Evolutionary conservation across 352 stramenopile genomes (phyloP), one percentile per base, ranked within the genome.

Genomic region (Hyaloperonospora arabidopsidis): DNA sequence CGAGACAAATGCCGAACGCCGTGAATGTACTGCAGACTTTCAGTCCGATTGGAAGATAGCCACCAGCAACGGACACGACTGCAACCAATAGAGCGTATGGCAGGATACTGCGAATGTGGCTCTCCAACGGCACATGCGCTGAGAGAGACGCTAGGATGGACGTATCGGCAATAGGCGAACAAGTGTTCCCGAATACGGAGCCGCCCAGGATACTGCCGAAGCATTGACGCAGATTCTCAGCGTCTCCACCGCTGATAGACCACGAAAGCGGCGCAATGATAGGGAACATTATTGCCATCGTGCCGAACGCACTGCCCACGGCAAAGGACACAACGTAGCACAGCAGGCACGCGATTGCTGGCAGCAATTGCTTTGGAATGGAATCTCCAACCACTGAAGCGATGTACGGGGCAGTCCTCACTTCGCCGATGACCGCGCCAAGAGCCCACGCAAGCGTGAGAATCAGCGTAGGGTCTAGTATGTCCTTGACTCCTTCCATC

Each of bases 281-380:
- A 15, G 89, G 89, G 61, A 97, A 96, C 66, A 97, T 87, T 56
- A 97, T 96, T 44, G 82, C 86, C 85, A 97, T 96, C 8, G 89
- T 96, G 45, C 85, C 86, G 57, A 95, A 96, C 15, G 74, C 68
- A 43, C 83, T 95, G 45, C 89, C 89, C 4, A 86, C 93, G n/a
- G 84, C 75, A 46, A 96, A 96, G 13, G 88, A 95, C 47, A 97
- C 85, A 40, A 95, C 48, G 57, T 86, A 94, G 72, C 84, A 95
- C 8, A 97, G 69, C 23, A 93, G 51, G 19, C 78, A 87, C 15
- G 82, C 69, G 45, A 95, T 92, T 14, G 83, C 85, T 28, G 79
- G 87, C 5, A 95, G 54, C 52, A 77, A 91, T 52, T 86, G 80
- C 52, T 81, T 79, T 34, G 81, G 65, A 64, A 96, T 85, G 21